Base-by-base conservation (phyloP, 805 yeast genomes). In the Ascoidea asiatica region DNA sequence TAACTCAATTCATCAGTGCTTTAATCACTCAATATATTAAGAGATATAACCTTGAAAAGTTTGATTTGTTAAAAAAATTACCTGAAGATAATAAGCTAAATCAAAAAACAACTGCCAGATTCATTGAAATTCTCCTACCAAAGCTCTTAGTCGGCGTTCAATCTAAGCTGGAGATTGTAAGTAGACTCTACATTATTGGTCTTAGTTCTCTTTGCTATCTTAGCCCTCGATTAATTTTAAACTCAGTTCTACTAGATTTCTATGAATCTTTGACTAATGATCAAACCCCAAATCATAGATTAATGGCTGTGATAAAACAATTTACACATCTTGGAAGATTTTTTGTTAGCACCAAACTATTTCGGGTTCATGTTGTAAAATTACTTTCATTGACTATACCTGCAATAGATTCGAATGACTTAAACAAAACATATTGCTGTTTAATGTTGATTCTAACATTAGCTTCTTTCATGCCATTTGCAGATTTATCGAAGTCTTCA, bases 401-500 rank as follows among this genome's bases (percentile, higher is more conserved):
- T 0, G 95, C 92, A 23, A 77, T 92, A 22, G 97, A 92, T 57
- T 75, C 89, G 0, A 92, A 89, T 57, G 98, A 92, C 59, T 69
- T 87, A 42, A 69, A 67, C 13, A 75, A 89, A 56, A 80, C 95
- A 0, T 67, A 78, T 15, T 71, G 76, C 43, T 73, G 95, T 0
- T 62, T 89, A 38, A 73, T 79, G 46, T 70, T 83, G 18, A 71
- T 92, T 45, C 81, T 85, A 8, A 68, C 85, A 0, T 73, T 81
- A 20, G 79, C 87, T 0, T 67, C 81, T 5, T 81, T 79, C 45
- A 73, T 83, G 2, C 96, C 96, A 1, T 68, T 88, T 48, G 64
- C 66, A 22, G 86, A 82, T 53, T 54, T 84, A 8, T 70, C 73
- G 7, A 63, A 62, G 7, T 75, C 69, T 3, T 19, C 61, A 1